A percentile compares a stretch with the other conserved stretches of the same genome.
These are phyloP conservation scores for Cladochytrium replicatum DNA, from an alignment of 192 early-diverging fungal species.

Conservation along the genomic window DNA sequence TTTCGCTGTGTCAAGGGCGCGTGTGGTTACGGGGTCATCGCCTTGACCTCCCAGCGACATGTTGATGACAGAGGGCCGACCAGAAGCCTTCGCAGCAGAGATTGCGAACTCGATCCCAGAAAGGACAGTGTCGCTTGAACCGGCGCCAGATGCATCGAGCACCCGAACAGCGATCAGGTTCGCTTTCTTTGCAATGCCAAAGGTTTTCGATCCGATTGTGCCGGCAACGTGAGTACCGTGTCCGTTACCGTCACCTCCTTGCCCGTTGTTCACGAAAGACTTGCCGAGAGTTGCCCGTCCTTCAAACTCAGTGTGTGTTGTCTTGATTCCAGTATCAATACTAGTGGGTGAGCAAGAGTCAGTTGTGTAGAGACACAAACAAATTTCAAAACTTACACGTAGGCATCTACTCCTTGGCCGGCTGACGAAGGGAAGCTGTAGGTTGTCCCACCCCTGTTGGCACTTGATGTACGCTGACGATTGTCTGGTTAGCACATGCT, in stretches of 20 bases:
- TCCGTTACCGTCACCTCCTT: slow-evolving; percentile 34
- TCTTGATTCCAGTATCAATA: slow-evolving; percentile 88
- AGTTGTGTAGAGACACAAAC: no score
- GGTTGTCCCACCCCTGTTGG: no score
- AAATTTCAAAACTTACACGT: no score
- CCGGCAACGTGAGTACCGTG: slow-evolving; percentile 54
- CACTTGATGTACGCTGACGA: no score
- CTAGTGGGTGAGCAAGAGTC: no score
- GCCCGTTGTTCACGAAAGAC: slow-evolving; percentile 27
- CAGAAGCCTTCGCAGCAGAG: slow-evolving; percentile 10
- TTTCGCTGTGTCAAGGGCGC: slow-evolving; percentile 57
- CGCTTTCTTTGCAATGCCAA: slow-evolving; percentile 50
- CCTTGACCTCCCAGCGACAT: slow-evolving; percentile 53
- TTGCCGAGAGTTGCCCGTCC: slow-evolving; percentile 67
- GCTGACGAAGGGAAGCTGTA: slow-evolving; percentile 43
- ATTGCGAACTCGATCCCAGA: slow-evolving; percentile 24
- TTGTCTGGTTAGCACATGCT: no score
- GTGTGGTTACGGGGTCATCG: slow-evolving; percentile 55
- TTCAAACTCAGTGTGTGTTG: slow-evolving; percentile 79
- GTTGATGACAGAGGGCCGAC: slow-evolving; percentile 36
- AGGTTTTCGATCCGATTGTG: slow-evolving; percentile 22
- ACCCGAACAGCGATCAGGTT: slow-evolving; percentile 49
- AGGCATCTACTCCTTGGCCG: slow-evolving; percentile 49
- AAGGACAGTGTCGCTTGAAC: slow-evolving; percentile 31
- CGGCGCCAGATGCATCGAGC: slow-evolving; percentile 34